Evolutionary conservation across 768 basidiomycete species (phyloP).

Genomic region (Chalciporus sphaerocephalus): DNA sequence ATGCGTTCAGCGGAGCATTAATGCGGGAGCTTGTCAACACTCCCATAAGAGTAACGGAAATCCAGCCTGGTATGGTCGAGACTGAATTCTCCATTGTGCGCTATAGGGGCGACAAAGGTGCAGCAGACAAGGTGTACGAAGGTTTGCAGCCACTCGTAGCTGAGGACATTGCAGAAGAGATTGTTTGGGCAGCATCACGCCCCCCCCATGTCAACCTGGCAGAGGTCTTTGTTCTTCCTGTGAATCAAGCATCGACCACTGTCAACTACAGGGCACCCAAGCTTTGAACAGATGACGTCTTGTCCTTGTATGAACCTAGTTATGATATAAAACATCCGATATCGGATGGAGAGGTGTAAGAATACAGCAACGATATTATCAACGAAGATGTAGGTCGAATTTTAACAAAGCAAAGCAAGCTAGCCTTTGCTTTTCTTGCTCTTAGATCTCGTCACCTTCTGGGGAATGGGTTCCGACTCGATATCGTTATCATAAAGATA

Average conservation of each 20-base stretch:
- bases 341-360: conserved; percentile 11
- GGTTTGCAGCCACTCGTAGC: conserved; percentile 83
- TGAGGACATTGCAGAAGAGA: conserved; percentile 93
- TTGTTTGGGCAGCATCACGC: conserved; percentile 92
- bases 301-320: not conserved
- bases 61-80: conserved; percentile 92
- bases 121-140: conserved; percentile 87
- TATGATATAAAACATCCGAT: not conserved
- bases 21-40: conserved; percentile 88
- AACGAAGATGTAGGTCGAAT: conserved; percentile 16
- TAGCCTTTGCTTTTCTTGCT: conserved; percentile 46
- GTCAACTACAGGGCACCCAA: conserved; percentile 50
- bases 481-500: conserved; percentile 77
- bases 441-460: conserved; percentile 56
- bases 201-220: conserved; percentile 92
- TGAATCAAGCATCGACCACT: conserved; percentile 71
- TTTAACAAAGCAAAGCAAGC: not conserved
- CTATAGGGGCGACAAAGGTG: conserved; percentile 76
- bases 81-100: conserved; percentile 91
- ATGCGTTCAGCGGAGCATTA: conserved; percentile 79
- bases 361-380: conserved; percentile 31
- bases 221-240: conserved; percentile 71
- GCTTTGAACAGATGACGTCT: conserved; percentile 1
- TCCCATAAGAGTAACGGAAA: conserved; percentile 88
- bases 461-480: conserved; percentile 29